Conservation (phyloP, 2,329 filamentous ascomycete genomes). For the Xylaria sp. region DNA sequence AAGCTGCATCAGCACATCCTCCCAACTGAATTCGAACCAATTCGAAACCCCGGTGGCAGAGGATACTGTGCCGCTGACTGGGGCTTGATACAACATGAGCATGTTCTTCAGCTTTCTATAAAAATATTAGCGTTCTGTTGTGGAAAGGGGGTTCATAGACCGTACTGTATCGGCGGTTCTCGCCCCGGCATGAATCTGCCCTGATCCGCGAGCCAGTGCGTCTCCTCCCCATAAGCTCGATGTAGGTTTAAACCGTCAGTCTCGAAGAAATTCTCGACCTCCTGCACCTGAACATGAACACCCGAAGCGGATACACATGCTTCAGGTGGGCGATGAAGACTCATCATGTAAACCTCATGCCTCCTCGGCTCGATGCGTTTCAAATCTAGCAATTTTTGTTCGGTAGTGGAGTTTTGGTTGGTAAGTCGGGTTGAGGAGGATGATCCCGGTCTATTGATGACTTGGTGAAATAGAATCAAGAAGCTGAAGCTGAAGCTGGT, state of each 20-base stretch:
- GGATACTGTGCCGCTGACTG: background rate
- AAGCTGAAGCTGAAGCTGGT: no score
- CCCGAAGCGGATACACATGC: background rate
- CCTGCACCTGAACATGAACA: background rate
- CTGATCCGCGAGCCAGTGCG: slow-evolving; percentile 4
- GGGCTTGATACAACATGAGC: background rate
- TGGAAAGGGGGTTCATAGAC: background rate
- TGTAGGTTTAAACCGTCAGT: background rate
- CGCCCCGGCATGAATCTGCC: background rate
- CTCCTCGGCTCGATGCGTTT: background rate
- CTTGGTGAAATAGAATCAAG: no score
- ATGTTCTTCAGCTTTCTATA: slow-evolving; percentile 8
- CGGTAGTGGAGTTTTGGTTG: no score
- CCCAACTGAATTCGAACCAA: background rate
- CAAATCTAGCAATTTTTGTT: background rate
- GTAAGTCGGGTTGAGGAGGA: no score
- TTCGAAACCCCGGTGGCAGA: background rate
- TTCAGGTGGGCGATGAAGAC: background rate
- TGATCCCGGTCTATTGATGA: no score
- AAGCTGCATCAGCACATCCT: background rate
- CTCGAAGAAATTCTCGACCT: slow-evolving; percentile 5
- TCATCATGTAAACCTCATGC: background rate
- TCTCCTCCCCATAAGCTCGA: slow-evolving; percentile 3
- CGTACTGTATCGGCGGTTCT: slow-evolving; percentile 5
- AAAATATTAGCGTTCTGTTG: background rate